Evolutionary conservation across 106 monocot genomes (phyloP).

Genomic region (Dioscorea zingiberensis): DNA sequence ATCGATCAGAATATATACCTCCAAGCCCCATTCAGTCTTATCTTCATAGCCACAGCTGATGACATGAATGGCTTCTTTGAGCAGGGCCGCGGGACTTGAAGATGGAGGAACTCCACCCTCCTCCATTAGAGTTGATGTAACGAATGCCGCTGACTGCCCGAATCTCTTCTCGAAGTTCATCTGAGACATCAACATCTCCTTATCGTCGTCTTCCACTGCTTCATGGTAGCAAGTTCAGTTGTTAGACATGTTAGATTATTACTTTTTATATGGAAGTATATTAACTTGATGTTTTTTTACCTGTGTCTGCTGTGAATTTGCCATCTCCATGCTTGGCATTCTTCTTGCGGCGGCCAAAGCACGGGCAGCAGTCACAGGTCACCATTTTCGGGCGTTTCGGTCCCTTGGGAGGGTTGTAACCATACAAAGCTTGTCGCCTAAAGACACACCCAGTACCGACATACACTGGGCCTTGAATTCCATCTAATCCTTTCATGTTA

Average conservation of each 20-base stretch:
- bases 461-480: conserved; percentile 94
- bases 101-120: conserved; percentile 90
- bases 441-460: conserved; percentile 98
- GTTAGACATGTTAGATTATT: background rate
- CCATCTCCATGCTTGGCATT: conserved; percentile 20
- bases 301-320: conserved; percentile 21
- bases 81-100: conserved; percentile 79
- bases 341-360: conserved; percentile 82
- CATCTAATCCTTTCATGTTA: conserved; percentile 97
- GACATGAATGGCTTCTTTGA: conserved; percentile 97
- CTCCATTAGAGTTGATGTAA: conserved; percentile 96
- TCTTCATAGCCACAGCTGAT: conserved; percentile 98
- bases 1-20: too few species aligned
- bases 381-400: conserved; percentile 94
- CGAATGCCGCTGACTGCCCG: conserved; percentile 86
- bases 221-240: background rate
- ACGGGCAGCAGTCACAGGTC: conserved; percentile 92
- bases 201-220: conserved; percentile 64
- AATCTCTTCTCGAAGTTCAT: conserved; percentile 98
- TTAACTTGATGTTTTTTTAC: conserved; percentile 1
- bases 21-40: conserved; percentile 90
- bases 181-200: conserved; percentile 63
- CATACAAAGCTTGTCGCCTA: conserved; percentile 79
- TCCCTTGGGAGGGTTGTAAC: conserved; percentile 82
- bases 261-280: too few species aligned